Conservation (phyloP, 192 early-diverging fungal genomes). For the Entrophospora sp. region DNA sequence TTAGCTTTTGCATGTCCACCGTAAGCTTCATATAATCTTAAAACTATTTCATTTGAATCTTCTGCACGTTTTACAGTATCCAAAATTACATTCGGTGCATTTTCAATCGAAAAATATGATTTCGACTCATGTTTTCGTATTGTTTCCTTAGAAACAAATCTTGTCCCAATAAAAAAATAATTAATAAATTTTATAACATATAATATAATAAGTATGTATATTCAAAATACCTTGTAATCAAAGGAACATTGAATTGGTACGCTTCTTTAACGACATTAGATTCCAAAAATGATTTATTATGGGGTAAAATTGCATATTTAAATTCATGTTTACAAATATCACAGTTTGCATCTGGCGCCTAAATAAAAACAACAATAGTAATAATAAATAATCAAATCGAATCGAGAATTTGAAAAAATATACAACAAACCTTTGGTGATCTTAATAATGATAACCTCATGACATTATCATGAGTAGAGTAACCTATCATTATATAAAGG, state of each 20-base stretch:
- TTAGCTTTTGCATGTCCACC: constrained; percentile 67
- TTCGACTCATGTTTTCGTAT: background rate
- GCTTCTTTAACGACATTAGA: constrained; percentile 79
- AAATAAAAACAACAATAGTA: background rate
- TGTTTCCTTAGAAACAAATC: constrained; percentile 14
- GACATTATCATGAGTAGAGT: constrained; percentile 67
- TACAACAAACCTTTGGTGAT: constrained; percentile 61
- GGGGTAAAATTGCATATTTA: constrained; percentile 86
- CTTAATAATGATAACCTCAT: constrained; percentile 81
- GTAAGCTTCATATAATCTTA: constrained; percentile 87
- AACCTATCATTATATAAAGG: constrained; percentile 30
- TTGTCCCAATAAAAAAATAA: background rate
- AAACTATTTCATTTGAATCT: constrained; percentile 56
- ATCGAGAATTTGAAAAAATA: background rate
- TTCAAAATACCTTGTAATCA: constrained; percentile 37
- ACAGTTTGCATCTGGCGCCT: constrained; percentile 51
- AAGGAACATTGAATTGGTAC: constrained; percentile 85
- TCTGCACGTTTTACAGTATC: constrained; percentile 92
- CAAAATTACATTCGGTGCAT: constrained; percentile 69
- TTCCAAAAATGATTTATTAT: constrained; percentile 72
- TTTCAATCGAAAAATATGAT: constrained; percentile 36
- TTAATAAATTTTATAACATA: background rate
- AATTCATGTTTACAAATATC: constrained; percentile 75
- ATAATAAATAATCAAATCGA: background rate
- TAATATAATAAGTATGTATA: background rate